Conservation (phyloP, 1,139 yeast genomes). For the Zhuliangozyma blackwelliae region DNA sequence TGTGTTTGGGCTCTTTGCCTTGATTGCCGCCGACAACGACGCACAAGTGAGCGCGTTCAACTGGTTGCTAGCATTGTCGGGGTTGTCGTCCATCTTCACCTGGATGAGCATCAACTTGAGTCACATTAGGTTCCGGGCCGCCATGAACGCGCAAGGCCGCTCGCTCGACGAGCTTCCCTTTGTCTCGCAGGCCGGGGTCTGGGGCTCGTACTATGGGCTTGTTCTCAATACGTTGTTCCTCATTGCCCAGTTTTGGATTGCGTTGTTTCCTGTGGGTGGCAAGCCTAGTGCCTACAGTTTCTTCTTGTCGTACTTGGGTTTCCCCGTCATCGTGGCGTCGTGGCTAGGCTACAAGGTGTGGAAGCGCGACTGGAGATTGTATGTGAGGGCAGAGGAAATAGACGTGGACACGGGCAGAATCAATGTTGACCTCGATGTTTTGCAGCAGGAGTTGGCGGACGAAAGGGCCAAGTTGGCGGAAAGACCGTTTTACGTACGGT, state of each 20-base stretch:
- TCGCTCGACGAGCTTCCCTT: constrained; percentile 27
- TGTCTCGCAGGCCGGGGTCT: constrained; percentile 30
- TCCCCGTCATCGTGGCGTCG: constrained; percentile 28
- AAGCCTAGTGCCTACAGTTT: constrained; percentile 30
- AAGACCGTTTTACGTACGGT: constrained; percentile 26
- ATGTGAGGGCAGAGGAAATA: constrained; percentile 32
- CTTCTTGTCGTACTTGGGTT: constrained; percentile 36
- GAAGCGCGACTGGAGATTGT: constrained; percentile 30
- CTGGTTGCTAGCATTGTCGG: constrained; percentile 36
- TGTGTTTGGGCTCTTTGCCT: constrained; percentile 35
- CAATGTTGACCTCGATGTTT: constrained; percentile 37
- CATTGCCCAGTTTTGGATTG: constrained; percentile 41
- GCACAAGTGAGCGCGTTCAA: constrained; percentile 29
- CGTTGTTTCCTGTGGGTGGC: constrained; percentile 36
- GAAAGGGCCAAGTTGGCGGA: constrained; percentile 30
- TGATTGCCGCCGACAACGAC: constrained; percentile 34
- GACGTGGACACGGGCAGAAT: constrained; percentile 41
- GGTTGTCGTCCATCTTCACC: constrained; percentile 33
- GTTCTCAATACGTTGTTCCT: constrained; percentile 26
- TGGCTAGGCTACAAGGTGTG: constrained; percentile 39
- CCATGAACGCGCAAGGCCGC: constrained; percentile 24
- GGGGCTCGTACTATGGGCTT: constrained; percentile 29
- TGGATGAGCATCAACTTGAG: constrained; percentile 34
- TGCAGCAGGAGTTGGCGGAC: constrained; percentile 39
- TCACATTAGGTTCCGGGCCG: constrained; percentile 33